Base-by-base conservation (phyloP, 768 basidiomycete genomes). In the Cubamyces sp. region DNA sequence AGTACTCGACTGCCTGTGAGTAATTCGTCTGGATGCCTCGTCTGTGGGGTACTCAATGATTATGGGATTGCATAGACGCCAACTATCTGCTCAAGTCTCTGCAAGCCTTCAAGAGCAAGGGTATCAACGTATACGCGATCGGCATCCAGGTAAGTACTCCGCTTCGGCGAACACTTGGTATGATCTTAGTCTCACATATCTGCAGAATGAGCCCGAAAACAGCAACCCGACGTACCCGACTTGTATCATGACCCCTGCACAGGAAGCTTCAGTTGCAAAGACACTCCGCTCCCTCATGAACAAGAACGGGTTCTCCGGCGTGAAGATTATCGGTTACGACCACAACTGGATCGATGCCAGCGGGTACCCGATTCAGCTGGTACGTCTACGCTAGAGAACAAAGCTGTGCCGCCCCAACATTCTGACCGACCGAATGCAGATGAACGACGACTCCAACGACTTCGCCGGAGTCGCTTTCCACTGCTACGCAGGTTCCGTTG, bases 291-390 rank as follows among this genome's bases (percentile, higher is more conserved):
- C 75, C 3, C 72, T 90, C 16, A 79, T 92, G 71, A 76, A 91
- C 67, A 81, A 79, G 47, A 86, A 88, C 60, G 86, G 86, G 0
- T 80, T 90, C 47, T 78, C 79, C 0, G 67, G 69, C 18, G 83
- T 86, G 42, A 87, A 85, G 72, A 77, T 92, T 41, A 78, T 91
- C 37, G 90, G 88, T 23, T 83, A 78, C 62, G 84, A 90, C 67
- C 90, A 92, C 66, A 92, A 92, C 68, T 92, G 91, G 91, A 76
- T 80, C 53, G 80, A 84, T 61, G 87, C 87, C 15, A 83, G 77
- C 6, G 73, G 77, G 14, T 91, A 91, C 65, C 86, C 90, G 0
- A 79, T 87, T 1, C 74, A 83, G 75, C 64, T 80, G 77, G 82
- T 82, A 45, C 56, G 78, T 43, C 7, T 9, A 0, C 8, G 48